A percentile compares a stretch with the other conserved stretches of the same genome.
Conservation (phyloP, 2,329 filamentous ascomycete genomes). For the Plectosphaerella plurivora region DNA sequence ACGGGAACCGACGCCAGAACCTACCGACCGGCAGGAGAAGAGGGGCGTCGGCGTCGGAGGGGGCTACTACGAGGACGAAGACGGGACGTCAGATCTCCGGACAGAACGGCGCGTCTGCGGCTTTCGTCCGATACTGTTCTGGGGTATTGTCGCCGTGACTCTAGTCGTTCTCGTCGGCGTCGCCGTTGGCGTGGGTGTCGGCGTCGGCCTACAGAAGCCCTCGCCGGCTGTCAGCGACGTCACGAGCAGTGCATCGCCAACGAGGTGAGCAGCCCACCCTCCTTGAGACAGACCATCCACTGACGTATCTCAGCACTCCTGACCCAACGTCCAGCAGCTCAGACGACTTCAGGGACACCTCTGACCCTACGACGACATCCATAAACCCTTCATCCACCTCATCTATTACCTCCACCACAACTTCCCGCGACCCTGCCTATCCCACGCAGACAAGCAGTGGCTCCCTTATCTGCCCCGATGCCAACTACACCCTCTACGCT, state of each 20-base stretch:
- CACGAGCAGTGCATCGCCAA: no score
- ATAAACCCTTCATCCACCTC: slow-evolving; percentile 4
- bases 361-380: not conserved
- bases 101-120: slow-evolving; percentile 19
- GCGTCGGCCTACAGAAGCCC: slow-evolving; percentile 22
- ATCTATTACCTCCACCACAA: slow-evolving; percentile 13
- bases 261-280: no score
- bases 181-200: slow-evolving; percentile 34
- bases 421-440: slow-evolving; percentile 6
- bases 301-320: not conserved
- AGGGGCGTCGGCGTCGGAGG: slow-evolving; percentile 6
- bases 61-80: not conserved
- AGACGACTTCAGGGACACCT: not conserved
- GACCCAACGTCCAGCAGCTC: not conserved
- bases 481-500: slow-evolving; percentile 38
- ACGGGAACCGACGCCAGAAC: slow-evolving; percentile 32
- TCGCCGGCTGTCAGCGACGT: not conserved
- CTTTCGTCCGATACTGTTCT: slow-evolving; percentile 26
- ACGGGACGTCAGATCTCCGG: slow-evolving; percentile 5
- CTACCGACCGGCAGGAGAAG: slow-evolving; percentile 9
- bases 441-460: slow-evolving; percentile 17
- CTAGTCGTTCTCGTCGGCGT: slow-evolving; percentile 30
- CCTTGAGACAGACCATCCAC: not conserved
- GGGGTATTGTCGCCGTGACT: slow-evolving; percentile 23
- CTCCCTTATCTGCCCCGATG: slow-evolving; percentile 31